A percentile compares a stretch with the other conserved stretches of the same genome.
phyloP scores from a whole-genome alignment of 192 early-diverging fungal genomes.

The Coemansia reversa region DNA sequence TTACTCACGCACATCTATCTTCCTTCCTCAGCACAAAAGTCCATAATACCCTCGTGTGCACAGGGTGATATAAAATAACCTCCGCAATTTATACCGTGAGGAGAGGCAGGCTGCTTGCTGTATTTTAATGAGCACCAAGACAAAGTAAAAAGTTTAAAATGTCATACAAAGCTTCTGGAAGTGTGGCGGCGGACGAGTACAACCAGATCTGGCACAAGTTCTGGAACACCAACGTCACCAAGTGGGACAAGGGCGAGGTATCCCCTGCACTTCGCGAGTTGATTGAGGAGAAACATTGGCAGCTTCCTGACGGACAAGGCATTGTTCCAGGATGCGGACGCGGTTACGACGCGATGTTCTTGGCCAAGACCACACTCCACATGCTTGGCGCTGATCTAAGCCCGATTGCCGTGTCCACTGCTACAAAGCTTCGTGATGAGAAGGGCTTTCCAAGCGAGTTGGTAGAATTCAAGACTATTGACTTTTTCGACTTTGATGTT shows the following conservation, averaged over 20 bases:
- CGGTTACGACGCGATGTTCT: constrained; percentile 75
- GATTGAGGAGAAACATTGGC: constrained; percentile 47
- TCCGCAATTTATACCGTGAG: too few relatives aligned
- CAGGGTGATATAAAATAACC: too few relatives aligned
- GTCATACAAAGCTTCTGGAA: constrained; percentile 12
- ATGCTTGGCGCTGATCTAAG: constrained; percentile 72
- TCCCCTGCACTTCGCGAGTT: constrained; percentile 50
- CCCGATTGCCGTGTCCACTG: constrained; percentile 61
- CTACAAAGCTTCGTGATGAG: constrained; percentile 53
- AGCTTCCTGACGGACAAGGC: constrained; percentile 37
- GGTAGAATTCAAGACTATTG: constrained; percentile 58
- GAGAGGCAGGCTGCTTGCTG: too few relatives aligned
- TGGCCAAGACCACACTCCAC: constrained; percentile 58
- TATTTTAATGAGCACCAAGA: too few relatives aligned
- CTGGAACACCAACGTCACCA: constrained; percentile 32
- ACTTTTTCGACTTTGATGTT: constrained; percentile 72
- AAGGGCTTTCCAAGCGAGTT: constrained; percentile 31
- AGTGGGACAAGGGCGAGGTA: constrained; percentile 49
- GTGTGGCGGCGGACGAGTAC: constrained; percentile 28
- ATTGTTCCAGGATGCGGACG: constrained; percentile 52
- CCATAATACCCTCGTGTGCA: too few relatives aligned
- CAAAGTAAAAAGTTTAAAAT: constrained; percentile 2
- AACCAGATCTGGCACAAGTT: constrained; percentile 32
- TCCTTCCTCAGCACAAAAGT: too few relatives aligned
- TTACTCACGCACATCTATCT: too few relatives aligned